phyloP scores from a whole-genome alignment of 345 rosid species.

The Populus simonii region DNA sequence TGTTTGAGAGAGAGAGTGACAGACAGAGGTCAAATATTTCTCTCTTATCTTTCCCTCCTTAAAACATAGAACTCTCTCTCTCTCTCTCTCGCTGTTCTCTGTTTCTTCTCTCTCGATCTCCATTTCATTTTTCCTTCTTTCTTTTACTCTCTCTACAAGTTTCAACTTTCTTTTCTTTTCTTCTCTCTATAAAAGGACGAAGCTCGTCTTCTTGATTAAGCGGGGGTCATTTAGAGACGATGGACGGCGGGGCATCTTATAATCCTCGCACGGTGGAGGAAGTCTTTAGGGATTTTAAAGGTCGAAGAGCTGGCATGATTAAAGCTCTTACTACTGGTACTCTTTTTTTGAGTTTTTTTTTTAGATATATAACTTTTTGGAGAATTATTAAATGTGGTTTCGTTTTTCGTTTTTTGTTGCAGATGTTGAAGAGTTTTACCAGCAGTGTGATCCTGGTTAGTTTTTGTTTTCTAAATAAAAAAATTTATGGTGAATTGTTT shows the following conservation, averaged over 20 bases:
- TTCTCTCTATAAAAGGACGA: background rate
- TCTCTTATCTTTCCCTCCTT: constrained; percentile 19
- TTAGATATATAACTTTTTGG: background rate
- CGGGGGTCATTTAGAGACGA: background rate
- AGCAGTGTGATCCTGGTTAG: constrained; percentile 32
- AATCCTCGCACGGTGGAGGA: constrained; percentile 29
- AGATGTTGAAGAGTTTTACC: constrained; percentile 27
- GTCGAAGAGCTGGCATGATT: constrained; percentile 27
- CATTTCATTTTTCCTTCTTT: background rate
- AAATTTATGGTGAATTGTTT: background rate
- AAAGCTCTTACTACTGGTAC: constrained; percentile 23
- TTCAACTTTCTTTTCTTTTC: background rate
- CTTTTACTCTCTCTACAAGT: background rate
- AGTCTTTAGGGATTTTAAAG: constrained; percentile 24
- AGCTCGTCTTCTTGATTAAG: background rate
- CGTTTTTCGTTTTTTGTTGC: constrained; percentile 1
- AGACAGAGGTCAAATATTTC: constrained; percentile 7
- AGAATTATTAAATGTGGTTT: background rate
- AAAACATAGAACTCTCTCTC: background rate
- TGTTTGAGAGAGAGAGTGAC: background rate
- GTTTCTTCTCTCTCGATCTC: background rate
- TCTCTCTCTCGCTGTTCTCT: background rate
- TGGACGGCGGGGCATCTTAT: constrained; percentile 22
- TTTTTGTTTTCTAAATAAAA: background rate
- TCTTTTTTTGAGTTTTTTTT: background rate